Base-by-base conservation (phyloP, 805 yeast genomes). In the Crinitomyces ghanaensis region DNA sequence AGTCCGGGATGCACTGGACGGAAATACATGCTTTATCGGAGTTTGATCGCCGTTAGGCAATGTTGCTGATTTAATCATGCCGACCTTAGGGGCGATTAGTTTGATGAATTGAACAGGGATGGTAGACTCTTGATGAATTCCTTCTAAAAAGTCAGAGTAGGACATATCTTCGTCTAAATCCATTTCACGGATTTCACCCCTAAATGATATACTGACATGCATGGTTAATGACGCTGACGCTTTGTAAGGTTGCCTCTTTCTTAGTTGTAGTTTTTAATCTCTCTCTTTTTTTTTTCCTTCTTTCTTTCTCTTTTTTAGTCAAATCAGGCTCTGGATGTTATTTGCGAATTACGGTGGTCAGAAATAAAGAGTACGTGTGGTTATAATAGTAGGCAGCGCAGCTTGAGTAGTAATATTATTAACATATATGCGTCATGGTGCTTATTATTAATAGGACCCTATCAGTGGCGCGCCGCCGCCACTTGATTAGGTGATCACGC, bases 51-150 rank as follows among this genome's bases (percentile, higher is more conserved):
- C 48, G 6, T 40, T 21, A 8, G 29, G 21, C 6, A 31, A 30
- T 18, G 27, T 36, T 21, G 34, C 43, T 3, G 39, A 33, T 31
- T 38, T 46, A 19, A 48, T 41, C 21, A 45, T 34, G 8, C 55
- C 56, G 11, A 39, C 39, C 16, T 45, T 48, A 18, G 56, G 51
- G 4, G 46, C 42, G 25, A 53, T 38, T 23, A 54, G 43, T 38
- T 51, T 55, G 33, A 53, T 57, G 39, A 45, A 39, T 11, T 44
- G 47, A 5, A 45, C 28, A 3, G 57, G 50, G 9, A 54, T 45
- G n/a, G 37, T 42, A 2, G 57, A 49, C 14, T 45, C 40, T 9
- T 32, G 31, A 30, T 50, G 50, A 7, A 54, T 43, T 28, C 34
- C 34, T 5, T 26, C 38, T 21, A 50, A 52, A 4, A 54, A 39